These are phyloP conservation scores for Pichia sporocuriosa DNA, from an alignment of 805 yeast species.

Conservation along the genomic window DNA sequence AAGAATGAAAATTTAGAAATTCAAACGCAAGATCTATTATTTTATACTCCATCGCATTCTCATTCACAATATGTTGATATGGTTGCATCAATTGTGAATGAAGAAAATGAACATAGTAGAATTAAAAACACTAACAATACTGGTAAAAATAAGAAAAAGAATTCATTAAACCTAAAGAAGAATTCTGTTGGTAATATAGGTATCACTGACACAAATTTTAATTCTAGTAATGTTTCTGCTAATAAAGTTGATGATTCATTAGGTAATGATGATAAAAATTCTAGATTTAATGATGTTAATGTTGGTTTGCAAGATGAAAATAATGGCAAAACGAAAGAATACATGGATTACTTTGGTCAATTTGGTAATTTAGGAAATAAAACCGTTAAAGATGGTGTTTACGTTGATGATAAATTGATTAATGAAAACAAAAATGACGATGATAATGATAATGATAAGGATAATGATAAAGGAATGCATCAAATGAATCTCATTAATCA, in stretches of 20 bases:
- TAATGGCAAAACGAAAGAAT: too few species aligned
- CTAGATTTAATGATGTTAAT: not conserved
- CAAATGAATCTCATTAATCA: constrained; percentile 1
- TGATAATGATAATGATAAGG: not conserved
- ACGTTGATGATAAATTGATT: too few species aligned
- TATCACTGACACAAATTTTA: constrained; percentile 6
- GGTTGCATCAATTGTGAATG: constrained; percentile 13
- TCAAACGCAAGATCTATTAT: too few species aligned
- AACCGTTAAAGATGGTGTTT: too few species aligned
- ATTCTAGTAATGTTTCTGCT: not conserved
- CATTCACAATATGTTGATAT: constrained; percentile 13
- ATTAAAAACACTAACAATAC: not conserved
- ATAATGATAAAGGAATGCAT: not conserved
- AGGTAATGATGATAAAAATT: not conserved
- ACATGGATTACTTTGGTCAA: too few species aligned
- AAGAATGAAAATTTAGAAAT: not conserved
- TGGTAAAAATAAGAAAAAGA: not conserved
- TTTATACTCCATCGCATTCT: constrained; percentile 2
- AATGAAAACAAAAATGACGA: not conserved
- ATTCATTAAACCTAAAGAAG: not conserved
- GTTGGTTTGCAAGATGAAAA: too few species aligned
- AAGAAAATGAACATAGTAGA: constrained; percentile 1
- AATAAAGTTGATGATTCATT: not conserved
- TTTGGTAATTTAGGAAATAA: too few species aligned
- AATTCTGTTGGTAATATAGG: constrained; percentile 9